phyloP scores from a whole-genome alignment of 2,329 filamentous ascomycete genomes.

The Podosphaera leucotricha region DNA sequence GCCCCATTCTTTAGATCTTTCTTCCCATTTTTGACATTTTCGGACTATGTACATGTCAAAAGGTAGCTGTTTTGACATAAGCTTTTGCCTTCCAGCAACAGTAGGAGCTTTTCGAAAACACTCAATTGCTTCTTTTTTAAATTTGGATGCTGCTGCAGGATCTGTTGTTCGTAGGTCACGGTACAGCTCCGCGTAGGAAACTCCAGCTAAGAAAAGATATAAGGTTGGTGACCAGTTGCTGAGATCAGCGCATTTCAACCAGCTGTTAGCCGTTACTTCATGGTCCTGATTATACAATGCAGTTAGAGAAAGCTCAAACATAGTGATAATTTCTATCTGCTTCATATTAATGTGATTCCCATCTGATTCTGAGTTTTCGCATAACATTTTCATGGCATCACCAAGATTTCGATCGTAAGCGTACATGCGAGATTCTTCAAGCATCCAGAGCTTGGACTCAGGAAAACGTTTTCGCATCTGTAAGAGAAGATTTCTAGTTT shows the following conservation, averaged over 20 bases:
- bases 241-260: constrained; percentile 49
- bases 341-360: constrained; percentile 34
- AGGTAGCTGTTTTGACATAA: constrained; percentile 74
- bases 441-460: constrained; percentile 58
- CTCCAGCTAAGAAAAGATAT: constrained; percentile 73
- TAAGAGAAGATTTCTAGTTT: constrained; percentile 40
- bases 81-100: constrained; percentile 61
- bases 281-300: constrained; percentile 63
- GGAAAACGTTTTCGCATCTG: constrained; percentile 62
- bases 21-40: constrained; percentile 77
- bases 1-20: constrained; percentile 40
- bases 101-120: constrained; percentile 48
- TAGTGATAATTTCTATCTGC: constrained; percentile 64
- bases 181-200: constrained; percentile 61
- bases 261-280: constrained; percentile 46
- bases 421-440: constrained; percentile 66
- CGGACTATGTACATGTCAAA: constrained; percentile 69
- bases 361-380: constrained; percentile 28
- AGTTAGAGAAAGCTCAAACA: constrained; percentile 63
- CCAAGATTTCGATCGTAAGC: constrained; percentile 42
- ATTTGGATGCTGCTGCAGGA: constrained; percentile 24
- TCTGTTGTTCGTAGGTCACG: constrained; percentile 28
- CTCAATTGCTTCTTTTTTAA: constrained; percentile 42
- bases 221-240: constrained; percentile 82
- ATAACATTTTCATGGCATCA: constrained; percentile 42